These are phyloP conservation scores for Starmerella bombicola DNA, from an alignment of 805 yeast species.

Conservation along the genomic window DNA sequence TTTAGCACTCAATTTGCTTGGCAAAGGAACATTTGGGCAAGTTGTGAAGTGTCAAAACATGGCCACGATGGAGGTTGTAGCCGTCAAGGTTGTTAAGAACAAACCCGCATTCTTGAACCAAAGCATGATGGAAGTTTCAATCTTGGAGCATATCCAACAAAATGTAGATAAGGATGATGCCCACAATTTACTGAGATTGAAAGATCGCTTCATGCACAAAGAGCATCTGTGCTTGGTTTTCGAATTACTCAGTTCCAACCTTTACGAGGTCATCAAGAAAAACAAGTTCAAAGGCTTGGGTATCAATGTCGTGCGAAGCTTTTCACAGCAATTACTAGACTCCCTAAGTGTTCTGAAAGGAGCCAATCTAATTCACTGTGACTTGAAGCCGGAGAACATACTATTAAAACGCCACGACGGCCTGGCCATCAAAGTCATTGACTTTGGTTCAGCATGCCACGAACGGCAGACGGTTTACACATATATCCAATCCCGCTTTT, in stretches of 20 bases:
- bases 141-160: constrained; percentile 67
- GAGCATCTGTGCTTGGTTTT: constrained; percentile 88
- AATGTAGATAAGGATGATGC: constrained; percentile 57
- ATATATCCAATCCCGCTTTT: constrained; percentile 83
- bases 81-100: constrained; percentile 88
- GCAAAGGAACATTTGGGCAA: constrained; percentile 97
- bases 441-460: constrained; percentile 92
- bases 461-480: constrained; percentile 82
- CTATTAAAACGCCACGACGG: constrained; percentile 64
- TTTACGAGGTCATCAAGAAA: constrained; percentile 82
- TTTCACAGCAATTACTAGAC: constrained; percentile 70
- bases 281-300: constrained; percentile 86
- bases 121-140: constrained; percentile 76
- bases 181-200: constrained; percentile 62
- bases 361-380: constrained; percentile 85
- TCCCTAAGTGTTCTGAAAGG: constrained; percentile 70
- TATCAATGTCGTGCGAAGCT: constrained; percentile 62
- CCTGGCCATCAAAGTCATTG: constrained; percentile 83
- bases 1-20: constrained; percentile 77
- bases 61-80: constrained; percentile 72
- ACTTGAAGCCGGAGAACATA: constrained; percentile 91
- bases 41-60: constrained; percentile 86
- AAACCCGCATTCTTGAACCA: constrained; percentile 86
- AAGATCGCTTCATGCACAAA: constrained; percentile 83
- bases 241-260: constrained; percentile 74